A percentile compares a stretch with the other conserved stretches of the same genome.
phyloP scores from a whole-genome alignment of 352 stramenopile genomes.

The Globisporangium splendens region DNA sequence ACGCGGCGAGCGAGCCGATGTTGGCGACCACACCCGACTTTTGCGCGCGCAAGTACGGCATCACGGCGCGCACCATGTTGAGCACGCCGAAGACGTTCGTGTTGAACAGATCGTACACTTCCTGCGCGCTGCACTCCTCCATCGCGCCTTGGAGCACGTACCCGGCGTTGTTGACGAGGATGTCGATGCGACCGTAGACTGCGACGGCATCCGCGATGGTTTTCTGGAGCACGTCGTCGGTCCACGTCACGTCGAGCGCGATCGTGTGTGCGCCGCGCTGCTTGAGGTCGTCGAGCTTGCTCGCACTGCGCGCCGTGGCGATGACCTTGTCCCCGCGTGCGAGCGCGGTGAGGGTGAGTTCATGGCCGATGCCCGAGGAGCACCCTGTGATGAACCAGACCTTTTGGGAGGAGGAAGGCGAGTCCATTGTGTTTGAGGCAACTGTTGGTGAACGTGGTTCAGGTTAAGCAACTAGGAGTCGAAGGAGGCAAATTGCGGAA shows the following conservation, averaged over 20 bases:
- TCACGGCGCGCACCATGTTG: slow-evolving; percentile 27
- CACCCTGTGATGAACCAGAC: slow-evolving; percentile 24
- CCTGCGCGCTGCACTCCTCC: slow-evolving; percentile 37
- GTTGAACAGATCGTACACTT: slow-evolving; percentile 32
- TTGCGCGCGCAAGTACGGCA: slow-evolving; percentile 44
- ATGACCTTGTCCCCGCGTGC: slow-evolving; percentile 44
- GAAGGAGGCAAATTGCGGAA: too few relatives aligned
- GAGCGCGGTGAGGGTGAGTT: slow-evolving; percentile 39
- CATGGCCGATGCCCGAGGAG: slow-evolving; percentile 43
- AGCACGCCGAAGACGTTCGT: slow-evolving; percentile 44
- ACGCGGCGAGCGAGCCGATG: slow-evolving; percentile 32
- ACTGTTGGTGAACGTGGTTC: too few relatives aligned
- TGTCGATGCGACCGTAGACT: slow-evolving; percentile 44
- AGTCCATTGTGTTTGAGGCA: too few relatives aligned
- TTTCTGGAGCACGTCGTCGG: slow-evolving; percentile 24
- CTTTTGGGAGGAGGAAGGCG: background rate
- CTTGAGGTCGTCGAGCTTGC: slow-evolving; percentile 34
- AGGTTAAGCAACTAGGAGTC: too few relatives aligned
- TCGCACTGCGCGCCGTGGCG: slow-evolving; percentile 34
- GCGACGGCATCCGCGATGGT: slow-evolving; percentile 25
- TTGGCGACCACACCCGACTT: slow-evolving; percentile 35
- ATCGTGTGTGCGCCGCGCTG: too few relatives aligned
- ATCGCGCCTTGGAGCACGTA: slow-evolving; percentile 41
- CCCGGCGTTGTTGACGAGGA: slow-evolving; percentile 50
- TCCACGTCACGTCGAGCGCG: slow-evolving; percentile 44